Conservation (phyloP, 805 yeast species). For the Lachancea nothofagi region DNA sequence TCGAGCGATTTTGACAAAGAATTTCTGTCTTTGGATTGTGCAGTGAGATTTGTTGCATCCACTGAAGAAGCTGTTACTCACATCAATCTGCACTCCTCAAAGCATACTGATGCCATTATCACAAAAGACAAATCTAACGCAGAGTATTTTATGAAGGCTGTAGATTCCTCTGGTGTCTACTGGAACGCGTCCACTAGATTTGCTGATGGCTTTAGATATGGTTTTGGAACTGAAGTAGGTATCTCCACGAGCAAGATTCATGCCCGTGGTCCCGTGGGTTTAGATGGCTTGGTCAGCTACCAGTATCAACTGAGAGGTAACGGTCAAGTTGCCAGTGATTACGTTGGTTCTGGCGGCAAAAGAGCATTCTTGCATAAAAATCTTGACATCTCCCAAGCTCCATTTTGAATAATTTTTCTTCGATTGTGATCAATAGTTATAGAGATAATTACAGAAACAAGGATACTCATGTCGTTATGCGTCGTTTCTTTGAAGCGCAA, state of each 20-base stretch:
- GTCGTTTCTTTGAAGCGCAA: too few species aligned
- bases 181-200: slow-evolving; percentile 97
- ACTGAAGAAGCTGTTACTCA: slow-evolving; percentile 75
- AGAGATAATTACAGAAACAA: neutral
- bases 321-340: slow-evolving; percentile 91
- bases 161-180: slow-evolving; percentile 94
- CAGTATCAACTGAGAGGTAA: slow-evolving; percentile 89
- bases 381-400: slow-evolving; percentile 37
- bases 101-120: slow-evolving; percentile 90
- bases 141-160: slow-evolving; percentile 68
- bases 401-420: slow-evolving; percentile 16
- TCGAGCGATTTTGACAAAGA: slow-evolving; percentile 68
- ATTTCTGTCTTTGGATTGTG: slow-evolving; percentile 75
- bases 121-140: slow-evolving; percentile 72
- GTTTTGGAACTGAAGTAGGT: slow-evolving; percentile 98
- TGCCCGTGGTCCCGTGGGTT: slow-evolving; percentile 97
- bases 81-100: slow-evolving; percentile 87
- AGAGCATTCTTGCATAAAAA: slow-evolving; percentile 72
- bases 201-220: slow-evolving; percentile 98
- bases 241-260: slow-evolving; percentile 95
- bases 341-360: slow-evolving; percentile 87
- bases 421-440: neutral
- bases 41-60: slow-evolving; percentile 57
- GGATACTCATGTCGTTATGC: neutral
- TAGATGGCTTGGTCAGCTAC: slow-evolving; percentile 93